Conservation (phyloP, 495 filamentous ascomycete species). For the Trichoderma erinaceum region DNA sequence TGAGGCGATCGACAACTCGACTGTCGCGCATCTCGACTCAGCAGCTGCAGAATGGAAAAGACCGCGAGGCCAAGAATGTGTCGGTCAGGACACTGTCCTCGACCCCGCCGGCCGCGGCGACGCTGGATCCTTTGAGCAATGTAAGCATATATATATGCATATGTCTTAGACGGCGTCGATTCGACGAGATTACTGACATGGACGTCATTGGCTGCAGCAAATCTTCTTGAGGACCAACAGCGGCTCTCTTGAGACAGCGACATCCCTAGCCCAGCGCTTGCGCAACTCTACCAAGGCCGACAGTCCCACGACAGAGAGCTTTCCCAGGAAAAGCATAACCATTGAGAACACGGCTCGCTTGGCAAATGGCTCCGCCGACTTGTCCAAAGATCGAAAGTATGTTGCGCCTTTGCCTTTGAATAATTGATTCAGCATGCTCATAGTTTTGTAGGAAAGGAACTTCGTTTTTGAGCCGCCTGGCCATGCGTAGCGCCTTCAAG, state of each 20-base stretch:
- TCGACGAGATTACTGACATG: background rate
- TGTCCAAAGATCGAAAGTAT: slow-evolving; percentile 62
- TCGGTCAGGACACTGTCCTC: slow-evolving; percentile 18
- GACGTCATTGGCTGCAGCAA: slow-evolving; percentile 35
- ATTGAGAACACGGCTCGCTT: slow-evolving; percentile 10
- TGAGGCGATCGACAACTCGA: slow-evolving; percentile 18
- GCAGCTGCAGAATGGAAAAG: slow-evolving; percentile 19
- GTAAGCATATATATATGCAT: slow-evolving; percentile 24
- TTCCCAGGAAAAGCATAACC: slow-evolving; percentile 32
- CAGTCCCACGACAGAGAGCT: slow-evolving; percentile 32
- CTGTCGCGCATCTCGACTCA: slow-evolving; percentile 24
- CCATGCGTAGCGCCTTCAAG: slow-evolving; percentile 73
- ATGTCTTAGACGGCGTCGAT: background rate
- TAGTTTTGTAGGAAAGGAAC: slow-evolving; percentile 61
- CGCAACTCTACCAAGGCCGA: slow-evolving; percentile 51
- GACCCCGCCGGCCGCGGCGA: slow-evolving; percentile 24
- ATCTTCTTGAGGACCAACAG: slow-evolving; percentile 81
- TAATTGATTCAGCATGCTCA: slow-evolving; percentile 11
- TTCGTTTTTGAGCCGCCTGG: slow-evolving; percentile 79
- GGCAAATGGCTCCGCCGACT: background rate
- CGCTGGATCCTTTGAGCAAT: slow-evolving; percentile 43
- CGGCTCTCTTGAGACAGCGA: slow-evolving; percentile 38
- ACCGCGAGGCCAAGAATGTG: slow-evolving; percentile 24
- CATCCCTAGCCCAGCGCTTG: slow-evolving; percentile 55
- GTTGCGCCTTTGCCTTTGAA: background rate